A percentile compares a stretch with the other conserved stretches of the same genome.
Conservation (phyloP, 2,329 filamentous ascomycete genomes). For the Aspergillus viridinutans region DNA sequence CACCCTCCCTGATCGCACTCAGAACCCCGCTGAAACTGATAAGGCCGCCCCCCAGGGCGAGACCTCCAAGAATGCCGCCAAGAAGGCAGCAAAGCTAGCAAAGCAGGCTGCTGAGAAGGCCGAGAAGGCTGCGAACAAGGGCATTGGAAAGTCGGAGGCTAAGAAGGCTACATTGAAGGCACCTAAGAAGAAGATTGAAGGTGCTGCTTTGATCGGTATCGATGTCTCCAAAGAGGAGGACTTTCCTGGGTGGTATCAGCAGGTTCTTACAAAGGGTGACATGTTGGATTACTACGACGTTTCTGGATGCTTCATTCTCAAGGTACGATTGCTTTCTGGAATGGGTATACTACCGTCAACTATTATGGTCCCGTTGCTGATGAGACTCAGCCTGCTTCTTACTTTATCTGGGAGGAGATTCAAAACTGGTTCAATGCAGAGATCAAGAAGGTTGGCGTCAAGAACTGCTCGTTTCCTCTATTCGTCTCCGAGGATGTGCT, state of each 20-base stretch:
- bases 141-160: conserved; percentile 41
- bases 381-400: conserved; percentile 53
- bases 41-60: conserved; percentile 30
- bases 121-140: conserved; percentile 44
- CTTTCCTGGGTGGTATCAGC: conserved; percentile 94
- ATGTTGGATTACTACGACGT: conserved; percentile 99
- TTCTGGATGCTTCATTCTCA: conserved; percentile 93
- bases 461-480: conserved; percentile 94
- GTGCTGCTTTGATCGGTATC: conserved; percentile 73
- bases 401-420: conserved; percentile 65
- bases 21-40: conserved; percentile 38
- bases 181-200: conserved; percentile 55
- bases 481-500: conserved; percentile 91
- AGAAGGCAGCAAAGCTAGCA: conserved; percentile 22
- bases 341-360: neutral
- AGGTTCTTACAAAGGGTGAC: conserved; percentile 93
- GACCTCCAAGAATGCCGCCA: conserved; percentile 28
- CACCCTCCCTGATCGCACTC: conserved; percentile 38
- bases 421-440: conserved; percentile 55
- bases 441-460: conserved; percentile 88
- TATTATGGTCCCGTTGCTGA: conserved; percentile 1
- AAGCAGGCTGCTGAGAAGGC: conserved; percentile 43
- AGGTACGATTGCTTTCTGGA: conserved; percentile 41
- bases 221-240: conserved; percentile 80
- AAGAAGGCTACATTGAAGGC: conserved; percentile 42